A percentile compares a stretch with the other conserved stretches of the same genome.
phyloP scores from a whole-genome alignment of 2,329 filamentous ascomycete species.

The Alternaria gansuensis region DNA sequence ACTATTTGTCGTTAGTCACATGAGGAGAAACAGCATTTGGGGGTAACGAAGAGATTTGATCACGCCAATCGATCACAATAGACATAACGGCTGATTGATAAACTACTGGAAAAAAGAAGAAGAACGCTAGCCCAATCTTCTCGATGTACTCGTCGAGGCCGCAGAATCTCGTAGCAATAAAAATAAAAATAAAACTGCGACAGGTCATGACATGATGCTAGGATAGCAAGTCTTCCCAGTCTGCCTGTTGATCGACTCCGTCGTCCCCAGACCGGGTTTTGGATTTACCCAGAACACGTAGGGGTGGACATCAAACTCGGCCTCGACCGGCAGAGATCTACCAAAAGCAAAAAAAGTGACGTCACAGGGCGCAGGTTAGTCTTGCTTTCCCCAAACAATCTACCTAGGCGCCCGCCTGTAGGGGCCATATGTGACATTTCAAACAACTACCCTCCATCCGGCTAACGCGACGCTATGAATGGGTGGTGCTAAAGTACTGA shows the following conservation, averaged over 20 bases:
- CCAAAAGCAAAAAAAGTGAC: neutral
- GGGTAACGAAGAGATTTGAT: neutral
- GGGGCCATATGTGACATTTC: neutral
- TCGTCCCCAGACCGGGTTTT: neutral
- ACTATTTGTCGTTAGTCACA: neutral
- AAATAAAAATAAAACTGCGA: neutral
- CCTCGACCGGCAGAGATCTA: neutral
- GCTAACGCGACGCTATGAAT: neutral
- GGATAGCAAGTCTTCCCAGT: neutral
- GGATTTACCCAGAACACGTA: neutral
- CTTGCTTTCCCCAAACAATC: neutral
- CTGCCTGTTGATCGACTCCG: neutral
- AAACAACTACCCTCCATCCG: conserved; percentile 1
- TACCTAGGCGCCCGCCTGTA: conserved; percentile 5
- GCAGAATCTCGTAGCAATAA: neutral
- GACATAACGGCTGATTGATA: neutral
- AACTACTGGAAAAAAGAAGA: conserved; percentile 4
- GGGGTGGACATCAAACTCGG: conserved; percentile 1
- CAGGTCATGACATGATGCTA: neutral
- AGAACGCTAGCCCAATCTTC: neutral
- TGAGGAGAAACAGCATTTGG: neutral
- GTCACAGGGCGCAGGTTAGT: neutral
- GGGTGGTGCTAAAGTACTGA: neutral
- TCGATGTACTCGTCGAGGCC: neutral
- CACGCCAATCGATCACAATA: neutral